Evolutionary conservation across 2,329 filamentous ascomycete species (phyloP).

Genomic region (Colletotrichum salicis): DNA sequence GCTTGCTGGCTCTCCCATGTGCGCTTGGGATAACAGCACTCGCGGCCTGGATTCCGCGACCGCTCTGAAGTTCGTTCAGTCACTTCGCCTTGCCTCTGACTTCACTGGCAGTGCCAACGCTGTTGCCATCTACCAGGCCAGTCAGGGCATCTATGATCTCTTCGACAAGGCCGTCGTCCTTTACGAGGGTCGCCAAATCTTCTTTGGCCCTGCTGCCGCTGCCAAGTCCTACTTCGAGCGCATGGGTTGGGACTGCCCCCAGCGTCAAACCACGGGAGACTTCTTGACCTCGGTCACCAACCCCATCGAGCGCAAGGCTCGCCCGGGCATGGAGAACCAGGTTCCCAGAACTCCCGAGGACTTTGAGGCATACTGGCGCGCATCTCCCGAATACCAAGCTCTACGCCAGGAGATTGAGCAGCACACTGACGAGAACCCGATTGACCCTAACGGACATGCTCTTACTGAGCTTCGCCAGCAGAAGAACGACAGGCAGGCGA

Average conservation of each 20-base stretch:
- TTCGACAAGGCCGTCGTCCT: slow-evolving; percentile 82
- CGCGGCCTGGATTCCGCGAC: slow-evolving; percentile 79
- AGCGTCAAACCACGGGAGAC: slow-evolving; percentile 74
- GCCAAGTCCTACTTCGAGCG: slow-evolving; percentile 75
- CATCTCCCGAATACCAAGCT: slow-evolving; percentile 55
- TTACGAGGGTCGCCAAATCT: slow-evolving; percentile 83
- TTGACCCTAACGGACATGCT: slow-evolving; percentile 50
- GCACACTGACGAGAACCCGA: slow-evolving; percentile 58
- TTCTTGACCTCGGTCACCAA: slow-evolving; percentile 78
- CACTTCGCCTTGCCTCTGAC: slow-evolving; percentile 72
- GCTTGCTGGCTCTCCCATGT: slow-evolving; percentile 67
- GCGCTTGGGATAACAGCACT: slow-evolving; percentile 77
- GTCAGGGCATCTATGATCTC: slow-evolving; percentile 74
- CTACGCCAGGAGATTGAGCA: slow-evolving; percentile 60
- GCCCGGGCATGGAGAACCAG: slow-evolving; percentile 67
- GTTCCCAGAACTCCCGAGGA: slow-evolving; percentile 77
- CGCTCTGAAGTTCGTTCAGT: slow-evolving; percentile 77
- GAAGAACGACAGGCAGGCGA: slow-evolving; percentile 63
- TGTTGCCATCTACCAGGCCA: slow-evolving; percentile 79
- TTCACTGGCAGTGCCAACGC: slow-evolving; percentile 70
- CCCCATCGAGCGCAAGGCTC: slow-evolving; percentile 66
- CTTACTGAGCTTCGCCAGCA: slow-evolving; percentile 56
- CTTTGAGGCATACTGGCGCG: slow-evolving; percentile 64
- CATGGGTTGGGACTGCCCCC: slow-evolving; percentile 75
- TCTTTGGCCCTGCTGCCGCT: slow-evolving; percentile 70